A percentile compares a stretch with the other conserved stretches of the same genome.
Evolutionary conservation across 2,329 filamentous ascomycete species (phyloP).

Genomic region (Penicillium hordei): DNA sequence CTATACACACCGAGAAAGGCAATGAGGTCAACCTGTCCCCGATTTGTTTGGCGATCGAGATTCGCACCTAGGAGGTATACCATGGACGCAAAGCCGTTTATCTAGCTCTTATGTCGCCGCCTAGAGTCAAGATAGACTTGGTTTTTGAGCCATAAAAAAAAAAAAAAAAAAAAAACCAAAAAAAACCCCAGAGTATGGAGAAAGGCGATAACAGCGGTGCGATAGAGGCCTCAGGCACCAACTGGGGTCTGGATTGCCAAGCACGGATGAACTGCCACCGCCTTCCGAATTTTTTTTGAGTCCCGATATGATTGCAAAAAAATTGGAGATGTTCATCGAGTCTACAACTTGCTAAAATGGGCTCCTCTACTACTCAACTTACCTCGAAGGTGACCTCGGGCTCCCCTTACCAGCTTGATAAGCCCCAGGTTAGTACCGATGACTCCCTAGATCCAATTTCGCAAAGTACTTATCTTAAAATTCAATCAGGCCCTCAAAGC

Average conservation of each 20-base stretch:
- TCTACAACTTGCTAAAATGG: slow-evolving; percentile 37
- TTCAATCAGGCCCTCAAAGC: slow-evolving; percentile 55
- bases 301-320: slow-evolving; percentile 31
- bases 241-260: slow-evolving; percentile 26
- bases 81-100: not conserved
- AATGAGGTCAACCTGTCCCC: not conserved
- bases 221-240: slow-evolving; percentile 17
- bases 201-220: not conserved
- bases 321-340: slow-evolving; percentile 26
- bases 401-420: slow-evolving; percentile 50
- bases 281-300: slow-evolving; percentile 42
- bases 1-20: not conserved
- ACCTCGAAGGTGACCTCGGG: slow-evolving; percentile 44
- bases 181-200: not conserved
- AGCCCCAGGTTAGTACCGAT: slow-evolving; percentile 43
- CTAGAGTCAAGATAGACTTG: no score
- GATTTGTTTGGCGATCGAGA: not conserved
- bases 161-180: no score
- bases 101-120: no score
- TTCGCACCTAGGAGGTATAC: no score
- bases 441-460: not conserved
- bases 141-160: not conserved
- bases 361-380: slow-evolving; percentile 39
- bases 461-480: slow-evolving; percentile 18
- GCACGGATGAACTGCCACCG: slow-evolving; percentile 36